Conservation (phyloP, 2,329 filamentous ascomycete species). For the Aspergillus aculeatinus region DNA sequence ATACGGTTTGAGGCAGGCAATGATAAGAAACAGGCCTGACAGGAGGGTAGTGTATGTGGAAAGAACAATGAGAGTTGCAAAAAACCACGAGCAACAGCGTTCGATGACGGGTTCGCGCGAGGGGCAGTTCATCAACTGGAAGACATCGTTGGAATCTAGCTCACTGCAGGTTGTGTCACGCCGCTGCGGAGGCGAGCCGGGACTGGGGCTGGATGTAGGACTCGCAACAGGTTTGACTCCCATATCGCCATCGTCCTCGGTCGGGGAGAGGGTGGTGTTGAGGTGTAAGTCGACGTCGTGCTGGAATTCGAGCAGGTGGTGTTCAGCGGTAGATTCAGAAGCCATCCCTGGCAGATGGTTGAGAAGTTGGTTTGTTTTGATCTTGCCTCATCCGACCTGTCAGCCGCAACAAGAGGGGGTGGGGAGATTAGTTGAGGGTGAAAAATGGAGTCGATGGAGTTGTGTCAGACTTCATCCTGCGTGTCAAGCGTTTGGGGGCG, state of each 20-base stretch:
- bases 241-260: not conserved
- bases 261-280: not conserved
- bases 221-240: not conserved
- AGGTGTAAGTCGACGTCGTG: not conserved
- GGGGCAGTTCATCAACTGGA: not conserved
- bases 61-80: slow-evolving; percentile 36
- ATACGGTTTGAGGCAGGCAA: slow-evolving; percentile 60
- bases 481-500: not conserved
- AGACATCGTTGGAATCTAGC: not conserved
- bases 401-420: not conserved
- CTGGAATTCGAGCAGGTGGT: not conserved
- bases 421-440: not conserved
- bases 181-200: not conserved
- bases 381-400: not conserved
- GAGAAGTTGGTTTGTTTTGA: not conserved
- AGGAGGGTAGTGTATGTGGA: slow-evolving; percentile 39
- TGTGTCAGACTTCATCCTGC: not conserved
- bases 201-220: not conserved
- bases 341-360: not conserved
- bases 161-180: not conserved
- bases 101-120: not conserved
- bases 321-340: not conserved
- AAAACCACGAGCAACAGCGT: slow-evolving; percentile 35
- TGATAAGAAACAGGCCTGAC: slow-evolving; percentile 57
- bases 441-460: too few relatives aligned